Evolutionary conservation across 805 yeast species (phyloP).

Genomic region (Jamesozyma gamospora): DNA sequence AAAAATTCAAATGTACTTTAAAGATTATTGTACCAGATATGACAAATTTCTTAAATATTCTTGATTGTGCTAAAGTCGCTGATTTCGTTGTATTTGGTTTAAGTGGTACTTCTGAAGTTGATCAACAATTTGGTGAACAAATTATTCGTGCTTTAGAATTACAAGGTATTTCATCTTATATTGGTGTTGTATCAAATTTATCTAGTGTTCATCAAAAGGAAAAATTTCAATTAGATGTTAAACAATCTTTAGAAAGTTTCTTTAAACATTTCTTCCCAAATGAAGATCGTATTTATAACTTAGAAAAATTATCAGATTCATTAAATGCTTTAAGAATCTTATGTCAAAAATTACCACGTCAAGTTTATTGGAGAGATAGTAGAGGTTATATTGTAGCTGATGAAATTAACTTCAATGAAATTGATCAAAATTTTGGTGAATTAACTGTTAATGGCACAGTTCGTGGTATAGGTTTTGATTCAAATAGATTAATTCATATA

Average conservation of each 20-base stretch:
- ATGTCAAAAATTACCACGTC: slow-evolving; percentile 80
- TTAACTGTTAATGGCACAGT: slow-evolving; percentile 71
- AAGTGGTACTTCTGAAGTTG: slow-evolving; percentile 79
- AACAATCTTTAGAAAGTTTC: slow-evolving; percentile 54
- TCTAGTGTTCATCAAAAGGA: slow-evolving; percentile 57
- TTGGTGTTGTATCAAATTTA: slow-evolving; percentile 72
- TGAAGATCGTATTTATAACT: slow-evolving; percentile 63
- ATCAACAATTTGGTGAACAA: slow-evolving; percentile 72
- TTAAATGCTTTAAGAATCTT: slow-evolving; percentile 59
- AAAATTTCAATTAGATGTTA: slow-evolving; percentile 64
- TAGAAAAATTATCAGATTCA: slow-evolving; percentile 63
- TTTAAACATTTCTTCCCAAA: slow-evolving; percentile 71
- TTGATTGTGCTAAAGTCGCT: slow-evolving; percentile 82
- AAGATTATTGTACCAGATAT: slow-evolving; percentile 66
- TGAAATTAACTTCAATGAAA: slow-evolving; percentile 31
- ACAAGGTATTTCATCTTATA: slow-evolving; percentile 80
- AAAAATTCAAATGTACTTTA: slow-evolving; percentile 64
- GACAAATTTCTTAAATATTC: slow-evolving; percentile 51
- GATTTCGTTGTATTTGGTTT: slow-evolving; percentile 87
- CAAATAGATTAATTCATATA: slow-evolving; percentile 69
- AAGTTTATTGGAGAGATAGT: slow-evolving; percentile 85
- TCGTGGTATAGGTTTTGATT: slow-evolving; percentile 76
- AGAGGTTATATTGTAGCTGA: slow-evolving; percentile 84
- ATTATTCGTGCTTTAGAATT: slow-evolving; percentile 78
- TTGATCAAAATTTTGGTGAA: slow-evolving; percentile 23